Evolutionary conservation across 1,284 basidiomycete genomes (phyloP), one percentile per base, ranked within the genome.

Genomic region (Naganishia sp.): DNA sequence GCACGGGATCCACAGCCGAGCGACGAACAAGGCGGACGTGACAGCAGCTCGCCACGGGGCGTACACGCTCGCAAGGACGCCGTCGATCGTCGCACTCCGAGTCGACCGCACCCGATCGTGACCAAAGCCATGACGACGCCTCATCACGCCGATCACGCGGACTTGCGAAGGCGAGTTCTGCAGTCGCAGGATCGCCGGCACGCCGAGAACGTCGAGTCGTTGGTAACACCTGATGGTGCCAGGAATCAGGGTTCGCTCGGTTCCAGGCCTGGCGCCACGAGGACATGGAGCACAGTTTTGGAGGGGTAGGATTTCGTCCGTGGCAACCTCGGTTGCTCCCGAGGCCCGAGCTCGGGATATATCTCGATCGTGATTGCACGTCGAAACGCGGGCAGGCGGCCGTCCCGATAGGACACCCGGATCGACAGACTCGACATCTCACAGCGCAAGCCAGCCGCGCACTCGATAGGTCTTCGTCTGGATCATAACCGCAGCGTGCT

Each of bases 201-300:
- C 1, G 21, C 36, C 33, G 48, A 43, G 13, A 61, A 36, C 28
- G 21, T 52, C 21, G 57, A 61, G 11, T 61, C 57, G 13, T 46
- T 48, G 6, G 42, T 61, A 1, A 42, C 57, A 18, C 57, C 31
- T 18, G 36, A 43, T 16, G 48, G 42, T 43, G 46, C 36, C 36
- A 43, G 23, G 36, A 23, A 48, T 48, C 0, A 25, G 13, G 18
- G 36, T 13, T 0, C 36, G 36, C 4, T 13, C 1, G 36, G 15
- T 15, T 6, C 36, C 3, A 61, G 57, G 44, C 57, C 57, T 11
- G 50, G 25, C n/a, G 46, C 48, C 21, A 49, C 46, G 18, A 61
- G 57, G 33, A 36, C 25, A 11, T 61, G 57, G 57, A 61, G 57
- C 42, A 61, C 57, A 6, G 57, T 61, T 9, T 10, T 61, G 48